Evolutionary conservation across 1,139 yeast genomes (phyloP), one percentile per base, ranked within the genome.

Genomic region (Blastobotrys raffinosifermentans): DNA sequence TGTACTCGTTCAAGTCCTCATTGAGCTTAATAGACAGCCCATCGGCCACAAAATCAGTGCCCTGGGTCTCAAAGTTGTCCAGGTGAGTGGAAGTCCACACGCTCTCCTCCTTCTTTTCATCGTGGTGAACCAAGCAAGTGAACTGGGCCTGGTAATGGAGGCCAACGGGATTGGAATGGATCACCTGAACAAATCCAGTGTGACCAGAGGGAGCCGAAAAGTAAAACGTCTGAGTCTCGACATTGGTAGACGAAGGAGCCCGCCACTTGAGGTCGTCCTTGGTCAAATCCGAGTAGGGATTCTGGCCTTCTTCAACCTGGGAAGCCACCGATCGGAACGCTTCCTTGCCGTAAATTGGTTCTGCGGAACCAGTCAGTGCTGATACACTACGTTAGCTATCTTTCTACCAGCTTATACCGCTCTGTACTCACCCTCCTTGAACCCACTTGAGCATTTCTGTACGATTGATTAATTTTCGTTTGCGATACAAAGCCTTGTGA

Each of bases 281-380:
- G 4, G 72, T 66, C 31, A 94, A 75, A 35, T 68, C 72, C 22
- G 69, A 60, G 57, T 67, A 72, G 1, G 84, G 75, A 48, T 76
- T 76, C 42, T 66, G 65, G 46, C 64, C 67, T 38, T 67, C 71
- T 29, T 29, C 23, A 39, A 81, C 76, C 36, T 80, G 66, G 30
- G 72, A 77, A 31, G 82, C 74, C 41, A 87, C 76, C n/a, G 96
- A 75, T 54, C 81, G 89, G 51, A 91, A 85, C 34, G 95, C 94
- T 39, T 80, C 95, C 33, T 80, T 73, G 37, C 98, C 98, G 56
- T 91, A 91, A 57, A 83, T 94, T 19, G 98, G 98, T 63, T 91
- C 98, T 2, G 96, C 95, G 13, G 94, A 77, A 36, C 98, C 98
- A 5, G 96, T 93, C 32, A 87, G 91, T 4, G 94, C 91, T 15